Conservation (phyloP, 768 basidiomycete genomes). For the Rubroboletus satanas region DNA sequence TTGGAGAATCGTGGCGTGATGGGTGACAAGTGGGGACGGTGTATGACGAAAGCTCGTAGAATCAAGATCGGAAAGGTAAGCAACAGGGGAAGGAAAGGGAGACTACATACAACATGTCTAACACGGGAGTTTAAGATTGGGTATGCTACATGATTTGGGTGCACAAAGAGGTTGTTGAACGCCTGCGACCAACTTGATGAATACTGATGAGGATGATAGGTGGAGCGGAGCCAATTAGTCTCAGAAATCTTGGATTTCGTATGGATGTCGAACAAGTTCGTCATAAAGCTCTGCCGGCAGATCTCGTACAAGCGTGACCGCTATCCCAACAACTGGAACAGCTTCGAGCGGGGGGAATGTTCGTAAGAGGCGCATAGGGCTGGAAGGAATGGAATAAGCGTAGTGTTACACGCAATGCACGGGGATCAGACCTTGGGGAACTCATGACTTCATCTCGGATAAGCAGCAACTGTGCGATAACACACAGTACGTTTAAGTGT, state of each 20-base stretch:
- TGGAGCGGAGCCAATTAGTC: not conserved
- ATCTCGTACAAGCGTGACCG: constrained; percentile 90
- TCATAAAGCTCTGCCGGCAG: constrained; percentile 84
- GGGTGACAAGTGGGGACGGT: not conserved
- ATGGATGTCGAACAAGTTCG: constrained; percentile 86
- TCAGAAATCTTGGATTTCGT: constrained; percentile 41
- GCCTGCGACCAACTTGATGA: constrained; percentile 12
- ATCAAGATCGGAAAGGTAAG: not conserved
- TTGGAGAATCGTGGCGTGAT: not conserved
- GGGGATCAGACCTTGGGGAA: constrained; percentile 66
- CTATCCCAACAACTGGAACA: constrained; percentile 82
- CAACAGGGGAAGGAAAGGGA: not conserved
- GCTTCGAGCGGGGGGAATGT: constrained; percentile 93
- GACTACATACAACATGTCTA: constrained; percentile 16
- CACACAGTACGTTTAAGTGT: constrained; percentile 93
- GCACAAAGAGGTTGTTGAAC: constrained; percentile 5
- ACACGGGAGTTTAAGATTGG: not conserved
- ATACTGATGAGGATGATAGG: not conserved
- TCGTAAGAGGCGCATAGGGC: constrained; percentile 91
- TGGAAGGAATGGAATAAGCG: constrained; percentile 29
- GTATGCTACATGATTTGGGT: constrained; percentile 27
- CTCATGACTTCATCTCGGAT: constrained; percentile 89
- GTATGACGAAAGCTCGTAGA: not conserved
- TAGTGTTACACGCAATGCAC: not conserved
- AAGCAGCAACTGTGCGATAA: constrained; percentile 89